Base-by-base conservation (phyloP, 2,329 filamentous ascomycete species). In the Hypoxylon sp. region DNA sequence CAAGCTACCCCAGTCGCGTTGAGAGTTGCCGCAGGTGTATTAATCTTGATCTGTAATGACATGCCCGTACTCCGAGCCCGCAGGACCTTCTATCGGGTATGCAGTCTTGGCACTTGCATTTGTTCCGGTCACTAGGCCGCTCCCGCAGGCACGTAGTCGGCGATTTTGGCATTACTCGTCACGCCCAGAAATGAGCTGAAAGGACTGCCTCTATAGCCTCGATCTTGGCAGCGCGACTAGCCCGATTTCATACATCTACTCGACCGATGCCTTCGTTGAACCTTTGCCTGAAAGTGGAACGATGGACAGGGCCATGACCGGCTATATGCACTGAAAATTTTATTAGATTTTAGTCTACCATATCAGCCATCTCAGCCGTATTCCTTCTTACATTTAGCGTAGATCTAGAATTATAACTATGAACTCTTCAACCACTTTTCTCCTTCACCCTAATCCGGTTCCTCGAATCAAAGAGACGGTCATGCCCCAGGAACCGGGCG, bases 171-270 rank as follows among this genome's bases (percentile, higher is more conserved):
- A n/a, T 28, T 10, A 23, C 52, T 25, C 43, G 55, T 60, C 50
- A 55, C 48, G 36, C 50, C 34, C 41, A 36, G 30, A 48, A 41
- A 30, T 36, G 60, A 28, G 57, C 63, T 67, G 63, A 62, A 67
- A 52, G 28, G 23, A 45, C 34, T 28, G 48, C n/a, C 14, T 48
- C 60, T 50, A 28, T 30, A 61, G 58, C 38, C 49, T 59, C 41
- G 32, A 66, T 61, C 64, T 69, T 69, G 67, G 67, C 64, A 62
- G 28, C 17, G 43, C 43, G 41, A 14, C 52, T 61, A 61, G 51
- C 17, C 36, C 48, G 11, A 55, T 50, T 50, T 28, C 51, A 32
- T 38, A 49, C 17, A 36, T 34, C 30, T 43, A n/a, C 11, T 49
- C 21, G 45, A 59, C 48, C 14, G 48, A 55, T 46, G 11, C 17